Evolutionary conservation across 176 grass and related monocot species (phyloP).

Genomic region (Zea luxurians): DNA sequence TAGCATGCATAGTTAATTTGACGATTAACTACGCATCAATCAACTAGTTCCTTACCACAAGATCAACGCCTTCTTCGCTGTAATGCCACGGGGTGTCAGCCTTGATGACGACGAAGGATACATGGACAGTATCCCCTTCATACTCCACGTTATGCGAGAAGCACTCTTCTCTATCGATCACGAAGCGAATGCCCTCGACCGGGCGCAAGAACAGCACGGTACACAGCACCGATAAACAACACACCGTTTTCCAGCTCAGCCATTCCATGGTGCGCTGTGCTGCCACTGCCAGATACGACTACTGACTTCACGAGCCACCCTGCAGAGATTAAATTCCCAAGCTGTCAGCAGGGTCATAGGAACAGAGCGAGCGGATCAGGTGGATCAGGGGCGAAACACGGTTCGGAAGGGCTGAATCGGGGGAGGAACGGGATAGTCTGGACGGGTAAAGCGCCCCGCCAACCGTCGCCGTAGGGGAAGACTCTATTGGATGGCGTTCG

Average conservation of each 20-base stretch:
- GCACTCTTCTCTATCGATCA: constrained; percentile 94
- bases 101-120: constrained; percentile 96
- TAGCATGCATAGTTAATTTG: background rate
- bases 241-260: constrained; percentile 35
- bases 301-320: background rate
- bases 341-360: background rate
- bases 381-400: background rate
- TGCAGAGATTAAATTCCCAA: constrained; percentile 28
- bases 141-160: constrained; percentile 91
- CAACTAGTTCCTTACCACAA: constrained; percentile 63
- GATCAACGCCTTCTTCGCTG: constrained; percentile 85
- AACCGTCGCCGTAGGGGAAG: background rate
- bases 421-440: too few relatives aligned
- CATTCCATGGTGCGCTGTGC: constrained; percentile 28
- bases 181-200: constrained; percentile 74
- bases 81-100: constrained; percentile 95
- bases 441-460: background rate
- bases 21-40: background rate
- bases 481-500: background rate
- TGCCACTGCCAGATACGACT: background rate
- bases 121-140: constrained; percentile 88
- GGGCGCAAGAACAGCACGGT: constrained; percentile 28
- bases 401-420: background rate
- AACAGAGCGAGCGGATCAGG: background rate
- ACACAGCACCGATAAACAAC: constrained; percentile 45